Base-by-base conservation (phyloP, 1,284 basidiomycete species). In the Ceratobasidium sp. region DNA sequence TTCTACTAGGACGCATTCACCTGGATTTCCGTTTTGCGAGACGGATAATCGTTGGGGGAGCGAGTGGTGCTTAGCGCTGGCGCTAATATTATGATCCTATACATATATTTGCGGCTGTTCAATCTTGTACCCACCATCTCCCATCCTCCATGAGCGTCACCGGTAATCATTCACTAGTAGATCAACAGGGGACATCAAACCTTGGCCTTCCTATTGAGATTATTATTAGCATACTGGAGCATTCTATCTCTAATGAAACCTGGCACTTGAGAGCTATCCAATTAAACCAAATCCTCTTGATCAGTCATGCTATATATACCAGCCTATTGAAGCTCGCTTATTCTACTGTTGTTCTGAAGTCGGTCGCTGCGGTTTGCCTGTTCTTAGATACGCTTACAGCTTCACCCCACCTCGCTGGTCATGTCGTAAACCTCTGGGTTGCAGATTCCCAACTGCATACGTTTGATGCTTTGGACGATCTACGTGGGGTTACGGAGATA, bases 401-500 rank as follows among this genome's bases (percentile, higher is more conserved):
- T 22, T 50, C 63, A 9, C 48, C 63, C 31, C 29, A 33, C 5
- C 45, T 65, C 15, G 45, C 63, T 22, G n/a, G 47, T 2, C 27
- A 31, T 19, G 47, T 33, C 31, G 11, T 29, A 17, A 65, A 51
- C 47, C 17, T 65, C 17, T 65, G 63, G 63, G 50, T 65, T 51
- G 66, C 53, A 9, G 56, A 51, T 17, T 33, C 66, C 7, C 31
- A 45, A n/a, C 50, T 69, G 5, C 51, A 57, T 14, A 36, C 33
- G 22, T 69, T 69, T 33, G 36, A 69, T 14, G 22, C 22, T 24
- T 44, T 36, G 19, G 22, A 57, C 14, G 44, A 57, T 57, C 66
- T 53, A 2, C 29, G 22, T 33, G 31, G 53, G 47, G 36, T 22
- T 17, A 44, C 57, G 1, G 66, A 69, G 2, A 57, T 36, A 19